Percentiles rank a stretch among this genome's conserved stretches.
phyloP scores from a whole-genome alignment of 2,329 filamentous ascomycete species.

The Talaromyces verruculosus region DNA sequence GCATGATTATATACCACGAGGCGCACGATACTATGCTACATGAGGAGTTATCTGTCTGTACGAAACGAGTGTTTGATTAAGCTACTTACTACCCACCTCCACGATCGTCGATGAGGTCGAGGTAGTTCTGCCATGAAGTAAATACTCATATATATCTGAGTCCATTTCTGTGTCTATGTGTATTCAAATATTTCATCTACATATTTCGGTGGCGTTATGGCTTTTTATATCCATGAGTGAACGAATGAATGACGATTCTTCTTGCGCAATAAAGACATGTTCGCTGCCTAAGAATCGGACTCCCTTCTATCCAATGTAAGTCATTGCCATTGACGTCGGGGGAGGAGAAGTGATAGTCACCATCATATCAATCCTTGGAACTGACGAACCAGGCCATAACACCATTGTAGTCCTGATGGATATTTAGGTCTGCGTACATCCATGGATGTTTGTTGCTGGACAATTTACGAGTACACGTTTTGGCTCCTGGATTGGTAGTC shows the following conservation, averaged over 20 bases:
- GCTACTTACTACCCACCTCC: neutral
- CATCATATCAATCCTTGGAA: no score
- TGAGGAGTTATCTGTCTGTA: neutral
- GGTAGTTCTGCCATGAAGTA: neutral
- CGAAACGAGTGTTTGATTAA: neutral
- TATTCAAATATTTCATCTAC: neutral
- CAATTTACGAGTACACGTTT: no score
- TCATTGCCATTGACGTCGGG: no score
- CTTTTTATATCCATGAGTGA: slow-evolving; percentile 6
- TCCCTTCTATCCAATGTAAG: no score
- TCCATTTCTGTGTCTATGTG: slow-evolving; percentile 5
- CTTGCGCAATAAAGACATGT: neutral
- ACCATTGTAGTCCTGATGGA: no score
- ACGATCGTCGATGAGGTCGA: neutral
- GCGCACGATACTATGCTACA: neutral
- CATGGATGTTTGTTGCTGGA: no score
- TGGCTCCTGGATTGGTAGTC: no score
- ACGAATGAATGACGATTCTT: neutral
- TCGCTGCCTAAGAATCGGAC: neutral
- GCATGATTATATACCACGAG: neutral
- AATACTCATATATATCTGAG: neutral
- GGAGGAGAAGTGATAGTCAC: no score
- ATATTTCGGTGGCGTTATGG: neutral
- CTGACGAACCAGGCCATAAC: no score
- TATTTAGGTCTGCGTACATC: no score